These are phyloP conservation scores for Beauveria sp. DNA, from an alignment of 2,329 filamentous ascomycete species.

Conservation along the genomic window DNA sequence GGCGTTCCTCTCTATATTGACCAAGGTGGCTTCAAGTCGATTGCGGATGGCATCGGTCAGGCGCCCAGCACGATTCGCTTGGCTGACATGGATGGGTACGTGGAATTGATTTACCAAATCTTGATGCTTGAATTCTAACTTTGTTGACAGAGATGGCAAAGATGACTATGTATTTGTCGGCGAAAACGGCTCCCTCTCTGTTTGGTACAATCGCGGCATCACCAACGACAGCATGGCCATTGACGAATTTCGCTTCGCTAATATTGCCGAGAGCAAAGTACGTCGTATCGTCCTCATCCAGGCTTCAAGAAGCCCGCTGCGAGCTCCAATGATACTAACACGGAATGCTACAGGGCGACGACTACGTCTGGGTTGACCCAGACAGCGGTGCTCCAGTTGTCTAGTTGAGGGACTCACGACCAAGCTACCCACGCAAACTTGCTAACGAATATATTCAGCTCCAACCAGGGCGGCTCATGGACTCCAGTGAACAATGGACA, in stretches of 20 bases:
- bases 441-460: background rate
- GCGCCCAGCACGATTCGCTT: constrained; percentile 12
- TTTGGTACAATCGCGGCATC: constrained; percentile 15
- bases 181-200: constrained; percentile 4
- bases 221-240: constrained; percentile 10
- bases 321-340: background rate
- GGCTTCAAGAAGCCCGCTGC: background rate
- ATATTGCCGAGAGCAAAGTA: constrained; percentile 12
- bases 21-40: constrained; percentile 13
- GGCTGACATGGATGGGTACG: constrained; percentile 16
- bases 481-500: constrained; percentile 1
- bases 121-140: background rate
- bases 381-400: constrained; percentile 7
- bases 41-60: constrained; percentile 8
- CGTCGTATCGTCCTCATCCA: background rate
- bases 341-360: background rate
- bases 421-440: background rate
- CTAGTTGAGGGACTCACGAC: background rate
- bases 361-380: constrained; percentile 16
- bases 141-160: constrained; percentile 8
- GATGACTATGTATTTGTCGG: constrained; percentile 12
- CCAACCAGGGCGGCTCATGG: constrained; percentile 2
- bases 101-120: background rate
- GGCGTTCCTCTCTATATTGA: constrained; percentile 14
- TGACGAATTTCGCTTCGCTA: constrained; percentile 13